phyloP scores from a whole-genome alignment of 2,329 filamentous ascomycete species.

The Ophiostoma angusticollis region DNA sequence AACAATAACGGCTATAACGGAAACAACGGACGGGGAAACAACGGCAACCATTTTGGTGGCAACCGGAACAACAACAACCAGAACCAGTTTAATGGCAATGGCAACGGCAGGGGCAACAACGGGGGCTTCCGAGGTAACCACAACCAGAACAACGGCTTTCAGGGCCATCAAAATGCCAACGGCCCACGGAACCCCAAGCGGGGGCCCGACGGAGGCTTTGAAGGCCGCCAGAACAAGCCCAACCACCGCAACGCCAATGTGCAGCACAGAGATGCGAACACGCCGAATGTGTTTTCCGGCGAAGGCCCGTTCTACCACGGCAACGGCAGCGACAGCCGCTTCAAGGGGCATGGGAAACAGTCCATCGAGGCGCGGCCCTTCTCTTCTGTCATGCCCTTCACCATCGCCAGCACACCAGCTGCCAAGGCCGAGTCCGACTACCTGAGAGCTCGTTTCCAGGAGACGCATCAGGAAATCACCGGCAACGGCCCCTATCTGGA shows the following conservation, averaged over 20 bases:
- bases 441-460: not conserved
- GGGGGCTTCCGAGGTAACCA: not conserved
- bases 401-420: not conserved
- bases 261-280: not conserved
- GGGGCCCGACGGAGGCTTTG: no score
- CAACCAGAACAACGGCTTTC: not conserved
- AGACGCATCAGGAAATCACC: not conserved
- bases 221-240: not conserved
- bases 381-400: conserved; percentile 1
- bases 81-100: no score
- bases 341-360: not conserved
- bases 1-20: not conserved
- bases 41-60: not conserved
- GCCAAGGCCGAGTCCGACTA: not conserved
- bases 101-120: not conserved
- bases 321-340: conserved; percentile 2
- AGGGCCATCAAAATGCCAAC: not conserved
- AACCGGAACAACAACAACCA: not conserved
- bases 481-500: conserved; percentile 2
- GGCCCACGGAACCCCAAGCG: not conserved
- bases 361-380: not conserved
- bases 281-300: not conserved
- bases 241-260: not conserved
- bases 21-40: not conserved
- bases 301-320: not conserved